Conservation (phyloP, 495 filamentous ascomycete genomes). For the Symbiotaphrina buchneri region DNA sequence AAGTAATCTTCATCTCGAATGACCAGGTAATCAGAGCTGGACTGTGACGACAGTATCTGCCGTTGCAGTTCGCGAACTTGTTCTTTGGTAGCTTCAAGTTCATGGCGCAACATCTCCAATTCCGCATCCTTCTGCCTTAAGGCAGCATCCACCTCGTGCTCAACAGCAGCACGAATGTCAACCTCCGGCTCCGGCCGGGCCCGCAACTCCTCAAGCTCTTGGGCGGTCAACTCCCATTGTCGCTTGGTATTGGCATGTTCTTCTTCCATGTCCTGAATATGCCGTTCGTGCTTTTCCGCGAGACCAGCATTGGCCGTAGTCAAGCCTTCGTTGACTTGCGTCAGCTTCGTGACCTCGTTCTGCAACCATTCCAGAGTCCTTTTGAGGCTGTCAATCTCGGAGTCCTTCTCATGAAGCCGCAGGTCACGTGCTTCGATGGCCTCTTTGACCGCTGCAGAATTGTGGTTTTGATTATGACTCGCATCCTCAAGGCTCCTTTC, state of each 20-base stretch:
- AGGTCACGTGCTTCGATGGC: conserved; percentile 30
- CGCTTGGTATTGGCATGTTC: conserved; percentile 27
- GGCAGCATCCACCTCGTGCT: conserved; percentile 32
- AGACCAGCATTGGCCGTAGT: conserved; percentile 44
- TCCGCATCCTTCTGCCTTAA: conserved; percentile 56
- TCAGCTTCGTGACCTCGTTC: conserved; percentile 51
- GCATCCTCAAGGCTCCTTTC: conserved; percentile 31
- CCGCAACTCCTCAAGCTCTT: conserved; percentile 38
- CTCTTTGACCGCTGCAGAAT: conserved; percentile 27
- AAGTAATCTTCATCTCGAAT: conserved; percentile 86
- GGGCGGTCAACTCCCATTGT: conserved; percentile 19
- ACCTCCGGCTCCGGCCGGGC: conserved; percentile 33
- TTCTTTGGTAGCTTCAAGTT: conserved; percentile 55
- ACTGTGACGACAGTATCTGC: conserved; percentile 50
- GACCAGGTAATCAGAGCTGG: conserved; percentile 36
- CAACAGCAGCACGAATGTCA: conserved; percentile 40
- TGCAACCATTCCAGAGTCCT: conserved; percentile 56
- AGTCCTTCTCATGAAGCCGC: conserved; percentile 36
- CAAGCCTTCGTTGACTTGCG: conserved; percentile 50
- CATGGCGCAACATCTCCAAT: conserved; percentile 47
- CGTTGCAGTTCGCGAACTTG: conserved; percentile 64
- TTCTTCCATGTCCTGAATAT: conserved; percentile 33
- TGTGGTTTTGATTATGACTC: conserved; percentile 27
- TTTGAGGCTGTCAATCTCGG: conserved; percentile 60
- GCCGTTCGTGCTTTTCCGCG: conserved; percentile 38